Conservation (phyloP, 1,284 basidiomycete genomes). For the Peniophora sp. region DNA sequence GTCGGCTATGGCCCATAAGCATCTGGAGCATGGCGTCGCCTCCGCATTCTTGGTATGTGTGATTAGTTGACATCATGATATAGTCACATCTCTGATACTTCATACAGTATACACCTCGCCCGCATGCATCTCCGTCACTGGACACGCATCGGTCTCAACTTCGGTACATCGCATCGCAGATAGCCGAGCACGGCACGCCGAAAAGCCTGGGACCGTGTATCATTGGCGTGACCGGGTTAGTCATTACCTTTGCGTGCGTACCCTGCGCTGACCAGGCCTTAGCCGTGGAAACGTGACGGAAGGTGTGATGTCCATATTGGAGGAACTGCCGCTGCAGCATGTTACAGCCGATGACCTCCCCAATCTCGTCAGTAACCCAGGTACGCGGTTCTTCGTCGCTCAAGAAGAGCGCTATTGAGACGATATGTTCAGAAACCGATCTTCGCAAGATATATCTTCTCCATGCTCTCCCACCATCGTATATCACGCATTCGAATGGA, state of each 20-base stretch:
- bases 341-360: conserved; percentile 54
- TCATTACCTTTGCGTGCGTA: conserved; percentile 2
- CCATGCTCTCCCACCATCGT: conserved; percentile 64
- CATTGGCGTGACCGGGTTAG: conserved; percentile 77
- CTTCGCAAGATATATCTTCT: conserved; percentile 70
- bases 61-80: not conserved
- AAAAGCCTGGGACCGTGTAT: conserved; percentile 66
- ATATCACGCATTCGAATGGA: conserved; percentile 53
- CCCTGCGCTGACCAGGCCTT: not conserved
- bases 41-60: conserved; percentile 71
- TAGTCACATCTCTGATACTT: not conserved
- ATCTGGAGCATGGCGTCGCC: conserved; percentile 71
- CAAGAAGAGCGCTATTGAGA: not conserved
- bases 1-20: conserved; percentile 67
- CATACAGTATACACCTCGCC: conserved; percentile 67
- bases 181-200: conserved; percentile 55
- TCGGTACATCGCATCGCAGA: conserved; percentile 48
- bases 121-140: conserved; percentile 64
- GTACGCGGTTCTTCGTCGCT: conserved; percentile 30
- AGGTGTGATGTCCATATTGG: conserved; percentile 66
- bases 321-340: conserved; percentile 59
- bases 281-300: conserved; percentile 76
- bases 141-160: conserved; percentile 52
- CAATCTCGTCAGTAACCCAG: conserved; percentile 38
- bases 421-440: conserved; percentile 36